Conservation (phyloP, 352 stramenopile genomes). For the Aphanomyces invadans region DNA sequence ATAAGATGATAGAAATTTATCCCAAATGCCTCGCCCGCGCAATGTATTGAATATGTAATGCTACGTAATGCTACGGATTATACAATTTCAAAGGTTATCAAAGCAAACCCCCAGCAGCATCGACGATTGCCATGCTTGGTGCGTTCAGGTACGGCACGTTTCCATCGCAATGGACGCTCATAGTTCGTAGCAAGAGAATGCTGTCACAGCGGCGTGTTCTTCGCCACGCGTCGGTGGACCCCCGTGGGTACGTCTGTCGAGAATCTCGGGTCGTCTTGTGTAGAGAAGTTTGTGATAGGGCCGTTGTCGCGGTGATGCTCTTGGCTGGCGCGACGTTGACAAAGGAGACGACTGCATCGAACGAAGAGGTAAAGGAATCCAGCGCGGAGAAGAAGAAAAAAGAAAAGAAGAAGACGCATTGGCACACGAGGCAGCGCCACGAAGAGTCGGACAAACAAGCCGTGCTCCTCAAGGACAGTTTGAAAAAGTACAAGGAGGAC, state of each 20-base stretch:
- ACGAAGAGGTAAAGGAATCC: slow-evolving; percentile 10
- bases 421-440: slow-evolving; percentile 18
- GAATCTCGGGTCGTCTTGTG: too few species aligned
- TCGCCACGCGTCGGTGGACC: not conserved
- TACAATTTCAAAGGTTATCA: too few species aligned
- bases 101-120: not conserved
- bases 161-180: not conserved
- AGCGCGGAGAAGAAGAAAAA: slow-evolving; percentile 14
- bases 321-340: not conserved
- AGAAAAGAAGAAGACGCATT: slow-evolving; percentile 23
- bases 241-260: not conserved
- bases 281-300: too few species aligned
- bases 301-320: not conserved
- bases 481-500: slow-evolving; percentile 24
- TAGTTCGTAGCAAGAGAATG: not conserved
- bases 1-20: too few species aligned
- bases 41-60: too few species aligned
- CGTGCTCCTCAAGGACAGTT: slow-evolving; percentile 17
- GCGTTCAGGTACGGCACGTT: not conserved
- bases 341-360: not conserved
- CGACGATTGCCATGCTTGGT: not conserved
- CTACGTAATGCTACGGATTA: too few species aligned
- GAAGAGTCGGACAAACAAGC: slow-evolving; percentile 17
- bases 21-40: too few species aligned
- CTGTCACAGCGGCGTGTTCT: not conserved